A percentile compares a stretch with the other conserved stretches of the same genome.
Conservation (phyloP, 345 rosid genomes). For the Pugionium cornutum region DNA sequence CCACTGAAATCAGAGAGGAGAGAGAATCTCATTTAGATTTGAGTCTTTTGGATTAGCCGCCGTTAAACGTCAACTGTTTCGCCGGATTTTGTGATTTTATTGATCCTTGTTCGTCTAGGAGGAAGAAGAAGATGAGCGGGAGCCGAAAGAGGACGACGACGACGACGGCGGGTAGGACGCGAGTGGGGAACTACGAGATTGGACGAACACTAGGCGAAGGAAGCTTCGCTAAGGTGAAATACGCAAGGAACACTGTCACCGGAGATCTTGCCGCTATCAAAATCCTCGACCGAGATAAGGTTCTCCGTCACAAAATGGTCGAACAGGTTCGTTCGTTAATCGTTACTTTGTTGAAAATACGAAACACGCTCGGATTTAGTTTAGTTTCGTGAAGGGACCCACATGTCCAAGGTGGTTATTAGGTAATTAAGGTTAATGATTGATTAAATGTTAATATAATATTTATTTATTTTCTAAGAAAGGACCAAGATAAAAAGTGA, state of each 20-base stretch:
- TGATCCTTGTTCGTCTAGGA: no score
- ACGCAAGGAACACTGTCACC: constrained; percentile 64
- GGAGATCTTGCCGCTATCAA: constrained; percentile 78
- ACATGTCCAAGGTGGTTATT: constrained; percentile 28
- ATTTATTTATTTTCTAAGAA: no score
- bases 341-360: no score
- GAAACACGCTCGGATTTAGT: no score
- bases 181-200: constrained; percentile 83
- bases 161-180: constrained; percentile 49
- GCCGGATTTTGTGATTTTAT: background rate
- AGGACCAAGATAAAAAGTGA: no score
- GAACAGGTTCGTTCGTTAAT: constrained; percentile 62
- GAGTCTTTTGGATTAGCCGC: background rate
- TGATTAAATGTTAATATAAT: background rate
- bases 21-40: background rate
- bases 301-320: constrained; percentile 81
- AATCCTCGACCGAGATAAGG: constrained; percentile 71
- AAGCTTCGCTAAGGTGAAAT: constrained; percentile 87
- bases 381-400: constrained; percentile 4
- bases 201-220: constrained; percentile 93
- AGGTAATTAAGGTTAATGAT: background rate
- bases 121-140: constrained; percentile 39
- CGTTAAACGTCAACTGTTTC: background rate
- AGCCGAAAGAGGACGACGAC: constrained; percentile 36
- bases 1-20: background rate